phyloP scores from a whole-genome alignment of 108 stramenopile genomes.

The Bacterosira constricta region DNA sequence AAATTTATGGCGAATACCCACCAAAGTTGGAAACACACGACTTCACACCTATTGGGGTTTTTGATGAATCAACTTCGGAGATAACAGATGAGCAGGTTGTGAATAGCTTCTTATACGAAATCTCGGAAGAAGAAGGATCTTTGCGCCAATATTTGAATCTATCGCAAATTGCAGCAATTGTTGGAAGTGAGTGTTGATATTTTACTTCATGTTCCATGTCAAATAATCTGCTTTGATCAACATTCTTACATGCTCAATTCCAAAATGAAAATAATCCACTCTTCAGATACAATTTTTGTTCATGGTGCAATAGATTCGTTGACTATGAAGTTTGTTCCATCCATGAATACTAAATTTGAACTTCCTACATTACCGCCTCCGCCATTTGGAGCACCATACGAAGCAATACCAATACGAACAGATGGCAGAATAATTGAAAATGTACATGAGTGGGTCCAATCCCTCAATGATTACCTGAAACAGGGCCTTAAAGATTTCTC shows the following conservation, averaged over 20 bases:
- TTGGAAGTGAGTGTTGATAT: slow-evolving; percentile 34
- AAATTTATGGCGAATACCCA: slow-evolving; percentile 34
- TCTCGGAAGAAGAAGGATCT: slow-evolving; percentile 47
- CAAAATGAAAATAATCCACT: background rate
- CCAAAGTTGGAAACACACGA: slow-evolving; percentile 1
- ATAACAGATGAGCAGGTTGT: slow-evolving; percentile 66
- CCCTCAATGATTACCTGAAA: slow-evolving; percentile 51
- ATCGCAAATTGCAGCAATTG: slow-evolving; percentile 50
- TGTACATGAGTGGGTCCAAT: slow-evolving; percentile 59
- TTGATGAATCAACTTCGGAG: background rate
- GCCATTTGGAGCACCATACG: slow-evolving; percentile 2
- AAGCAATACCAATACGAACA: background rate
- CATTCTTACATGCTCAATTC: background rate
- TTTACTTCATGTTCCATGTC: background rate
- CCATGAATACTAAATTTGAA: slow-evolving; percentile 49
- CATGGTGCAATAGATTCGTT: slow-evolving; percentile 62
- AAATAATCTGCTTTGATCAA: background rate
- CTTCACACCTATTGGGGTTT: slow-evolving; percentile 11
- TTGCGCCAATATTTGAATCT: slow-evolving; percentile 58
- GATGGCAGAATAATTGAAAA: slow-evolving; percentile 31
- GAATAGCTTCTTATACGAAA: slow-evolving; percentile 55
- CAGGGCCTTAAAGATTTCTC: slow-evolving; percentile 50
- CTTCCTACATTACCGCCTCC: slow-evolving; percentile 38
- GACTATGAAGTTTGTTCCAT: slow-evolving; percentile 63
- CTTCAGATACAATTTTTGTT: slow-evolving; percentile 63